Conservation (phyloP, 2,329 filamentous ascomycete genomes). For the Talaromyces funiculosus region DNA sequence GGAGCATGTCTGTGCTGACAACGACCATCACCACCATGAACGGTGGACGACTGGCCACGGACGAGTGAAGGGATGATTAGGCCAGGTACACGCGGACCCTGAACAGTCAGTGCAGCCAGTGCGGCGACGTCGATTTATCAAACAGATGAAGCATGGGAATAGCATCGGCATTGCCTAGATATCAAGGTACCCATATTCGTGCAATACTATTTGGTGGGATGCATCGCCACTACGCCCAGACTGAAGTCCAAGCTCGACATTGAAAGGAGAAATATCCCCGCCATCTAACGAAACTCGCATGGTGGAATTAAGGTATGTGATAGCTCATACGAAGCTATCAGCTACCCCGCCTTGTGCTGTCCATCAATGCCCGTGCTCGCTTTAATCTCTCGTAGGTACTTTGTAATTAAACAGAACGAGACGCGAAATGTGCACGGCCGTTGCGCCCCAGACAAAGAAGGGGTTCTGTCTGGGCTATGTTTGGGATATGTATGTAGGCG, state of each 20-base stretch:
- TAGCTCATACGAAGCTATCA: slow-evolving; percentile 1
- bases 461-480: not conserved
- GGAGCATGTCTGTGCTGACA: not conserved
- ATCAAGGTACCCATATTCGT: not conserved
- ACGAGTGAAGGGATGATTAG: not conserved
- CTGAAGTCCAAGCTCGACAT: not conserved
- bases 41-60: not conserved
- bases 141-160: not conserved
- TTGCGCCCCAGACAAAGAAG: not conserved
- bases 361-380: not conserved
- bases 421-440: not conserved
- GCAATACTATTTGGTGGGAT: not conserved
- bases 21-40: not conserved
- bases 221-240: not conserved
- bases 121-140: not conserved
- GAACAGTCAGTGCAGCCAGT: not conserved
- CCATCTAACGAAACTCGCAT: slow-evolving; percentile 1
- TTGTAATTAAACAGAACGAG: not conserved
- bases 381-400: not conserved
- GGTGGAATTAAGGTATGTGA: slow-evolving; percentile 5
- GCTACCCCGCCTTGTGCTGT: not conserved
- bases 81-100: not conserved
- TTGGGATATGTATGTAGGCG: not conserved
- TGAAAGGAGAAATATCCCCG: not conserved
- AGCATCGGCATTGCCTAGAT: not conserved